Evolutionary conservation across 805 yeast species (phyloP), one percentile per base, ranked within the genome.

Genomic region (Pichia insulana): DNA sequence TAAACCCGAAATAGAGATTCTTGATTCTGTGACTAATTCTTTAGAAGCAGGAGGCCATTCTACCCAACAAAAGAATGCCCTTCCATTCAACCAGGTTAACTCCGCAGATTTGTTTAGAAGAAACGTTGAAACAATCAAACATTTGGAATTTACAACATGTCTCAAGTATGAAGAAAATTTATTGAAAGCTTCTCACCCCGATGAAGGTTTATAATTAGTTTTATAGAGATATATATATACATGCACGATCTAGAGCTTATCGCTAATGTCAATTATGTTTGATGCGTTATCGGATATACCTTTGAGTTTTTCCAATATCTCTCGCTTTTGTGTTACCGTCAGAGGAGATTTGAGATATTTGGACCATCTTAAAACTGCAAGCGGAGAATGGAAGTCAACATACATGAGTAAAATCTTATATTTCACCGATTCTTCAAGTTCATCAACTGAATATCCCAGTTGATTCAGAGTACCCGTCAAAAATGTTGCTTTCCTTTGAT

Each of bases 101-200:
- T 71, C 76, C 3, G 80, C 73, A 39, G 80, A 79, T 55, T 50
- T 82, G 17, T 82, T 83, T 69, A 67, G 67, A 42, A 68, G 73
- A 15, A 83, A 86, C 56, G 82, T 39, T 6, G 41, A 43, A 8
- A 19, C 17, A 3, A 26, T 39, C 16, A 34, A 27, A 28, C 39
- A 33, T 17, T 7, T 17, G 9, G 31, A 28, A 15, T 43, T 31
- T n/a, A 43, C 65, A 22, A 30, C 46, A 42, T 69, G 78, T 37
- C 70, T 79, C 36, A 77, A 73, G 12, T 76, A 72, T 8, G 76
- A 85, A 26, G 88, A 78, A 43, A 22, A 8, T 8, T 6, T 22
- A 22, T 22, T 6, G 5, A 22, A 22, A 22, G 7, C 7, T 22
- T 22, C 25, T 22, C 25, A 22, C 25, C 8, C 8, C 13, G 31